These are phyloP conservation scores for Clonostachys chloroleuca DNA, from an alignment of 2,329 filamentous ascomycete species.

Conservation along the genomic window DNA sequence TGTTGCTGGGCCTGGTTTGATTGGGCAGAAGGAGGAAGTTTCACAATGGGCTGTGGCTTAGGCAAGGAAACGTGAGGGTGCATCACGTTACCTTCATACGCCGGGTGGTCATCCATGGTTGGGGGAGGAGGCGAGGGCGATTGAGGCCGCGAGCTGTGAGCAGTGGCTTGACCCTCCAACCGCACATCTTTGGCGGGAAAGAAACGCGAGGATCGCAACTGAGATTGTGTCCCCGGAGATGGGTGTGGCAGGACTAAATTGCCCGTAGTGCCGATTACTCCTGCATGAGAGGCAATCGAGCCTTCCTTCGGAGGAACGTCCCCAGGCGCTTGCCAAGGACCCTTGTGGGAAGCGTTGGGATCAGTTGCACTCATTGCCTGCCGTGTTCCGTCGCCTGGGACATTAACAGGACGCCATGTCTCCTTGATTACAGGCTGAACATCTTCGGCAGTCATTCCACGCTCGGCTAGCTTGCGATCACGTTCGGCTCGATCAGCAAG, in stretches of 20 bases:
- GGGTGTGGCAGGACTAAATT: conserved; percentile 17
- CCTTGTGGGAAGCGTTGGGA: conserved; percentile 15
- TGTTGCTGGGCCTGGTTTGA: too few species aligned
- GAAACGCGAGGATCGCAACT: conserved; percentile 53
- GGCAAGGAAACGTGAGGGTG: conserved; percentile 69
- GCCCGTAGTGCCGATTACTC: conserved; percentile 17
- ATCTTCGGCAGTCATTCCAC: conserved; percentile 37
- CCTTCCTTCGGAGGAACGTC: conserved; percentile 11
- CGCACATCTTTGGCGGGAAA: conserved; percentile 52
- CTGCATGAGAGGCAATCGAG: conserved; percentile 11
- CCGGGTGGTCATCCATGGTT: conserved; percentile 66
- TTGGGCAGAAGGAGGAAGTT: conserved; percentile 59
- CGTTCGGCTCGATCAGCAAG: conserved; percentile 4
- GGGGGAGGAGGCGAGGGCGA: conserved; percentile 72
- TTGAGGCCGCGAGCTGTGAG: conserved; percentile 35
- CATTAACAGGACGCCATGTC: conserved; percentile 44
- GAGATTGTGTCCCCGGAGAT: conserved; percentile 29
- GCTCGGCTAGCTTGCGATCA: conserved; percentile 17
- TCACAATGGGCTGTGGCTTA: conserved; percentile 70
- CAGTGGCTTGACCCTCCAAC: conserved; percentile 25
- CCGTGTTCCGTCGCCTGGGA: conserved; percentile 27
- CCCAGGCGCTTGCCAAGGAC: conserved; percentile 21
- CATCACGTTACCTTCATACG: conserved; percentile 60
- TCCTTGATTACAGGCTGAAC: conserved; percentile 45
- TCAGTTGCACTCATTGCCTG: conserved; percentile 15